These are phyloP conservation scores for Pseudogymnoascus sp. DNA, from an alignment of 2,329 filamentous ascomycete species.

Conservation along the genomic window DNA sequence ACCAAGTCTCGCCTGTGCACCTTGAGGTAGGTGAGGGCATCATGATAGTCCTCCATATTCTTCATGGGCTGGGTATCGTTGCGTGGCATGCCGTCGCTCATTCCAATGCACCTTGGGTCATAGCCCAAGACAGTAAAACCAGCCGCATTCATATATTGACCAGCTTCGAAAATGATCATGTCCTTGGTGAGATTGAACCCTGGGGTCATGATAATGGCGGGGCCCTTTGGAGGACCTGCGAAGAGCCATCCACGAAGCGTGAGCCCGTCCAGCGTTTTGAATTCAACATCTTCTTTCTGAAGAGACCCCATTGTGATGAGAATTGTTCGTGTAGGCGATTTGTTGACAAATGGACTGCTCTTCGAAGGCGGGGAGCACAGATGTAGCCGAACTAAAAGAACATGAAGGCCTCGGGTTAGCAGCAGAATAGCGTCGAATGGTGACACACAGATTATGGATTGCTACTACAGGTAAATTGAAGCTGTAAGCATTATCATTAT, in stretches of 20 bases:
- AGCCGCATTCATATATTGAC: conserved; percentile 28
- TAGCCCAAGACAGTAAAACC: conserved; percentile 60
- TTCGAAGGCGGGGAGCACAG: background rate
- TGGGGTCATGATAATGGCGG: conserved; percentile 22
- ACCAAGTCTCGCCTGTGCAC: background rate
- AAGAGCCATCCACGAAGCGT: conserved; percentile 34
- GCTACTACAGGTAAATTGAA: background rate
- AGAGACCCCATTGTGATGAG: background rate
- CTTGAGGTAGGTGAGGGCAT: background rate
- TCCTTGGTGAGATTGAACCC: conserved; percentile 20
- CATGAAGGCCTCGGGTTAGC: background rate
- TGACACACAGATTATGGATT: background rate
- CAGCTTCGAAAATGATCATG: conserved; percentile 4
- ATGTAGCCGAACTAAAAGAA: background rate
- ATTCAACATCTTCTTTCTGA: conserved; percentile 29
- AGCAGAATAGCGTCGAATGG: background rate
- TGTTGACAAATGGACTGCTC: background rate
- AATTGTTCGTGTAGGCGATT: background rate
- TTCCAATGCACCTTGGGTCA: conserved; percentile 32
- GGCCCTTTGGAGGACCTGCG: conserved; percentile 20
- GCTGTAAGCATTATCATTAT: background rate
- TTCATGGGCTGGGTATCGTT: background rate
- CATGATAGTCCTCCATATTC: background rate
- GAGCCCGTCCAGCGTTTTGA: conserved; percentile 35
- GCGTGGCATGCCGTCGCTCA: background rate